Evolutionary conservation across 371 early-diverging fungal genomes (phyloP).

Genomic region (Phascolomyces articulosus): DNA sequence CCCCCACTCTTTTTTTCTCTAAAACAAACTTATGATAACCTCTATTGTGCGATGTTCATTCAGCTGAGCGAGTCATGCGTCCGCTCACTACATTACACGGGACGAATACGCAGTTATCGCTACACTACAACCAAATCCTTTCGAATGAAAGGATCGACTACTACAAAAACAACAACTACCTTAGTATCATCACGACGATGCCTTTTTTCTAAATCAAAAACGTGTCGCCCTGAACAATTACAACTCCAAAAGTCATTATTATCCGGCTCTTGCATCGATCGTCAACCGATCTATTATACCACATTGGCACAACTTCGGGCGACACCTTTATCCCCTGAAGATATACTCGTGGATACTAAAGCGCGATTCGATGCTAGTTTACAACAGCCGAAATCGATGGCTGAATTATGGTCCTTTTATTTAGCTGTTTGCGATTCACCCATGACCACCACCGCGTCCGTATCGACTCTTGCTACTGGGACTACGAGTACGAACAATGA

Average conservation of each 20-base stretch:
- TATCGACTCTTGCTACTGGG: too few species aligned
- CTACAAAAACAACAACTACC: background rate
- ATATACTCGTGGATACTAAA: background rate
- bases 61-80: slow-evolving; percentile 45
- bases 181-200: background rate
- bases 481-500: background rate
- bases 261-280: background rate
- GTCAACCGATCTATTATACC: background rate
- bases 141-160: background rate
- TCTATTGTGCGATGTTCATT: slow-evolving; percentile 30
- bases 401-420: slow-evolving; percentile 17
- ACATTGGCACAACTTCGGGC: background rate
- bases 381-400: slow-evolving; percentile 2
- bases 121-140: slow-evolving; percentile 2
- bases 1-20: background rate
- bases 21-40: background rate
- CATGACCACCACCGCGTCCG: background rate
- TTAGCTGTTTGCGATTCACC: slow-evolving; percentile 6
- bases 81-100: slow-evolving; percentile 28
- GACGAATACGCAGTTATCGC: slow-evolving; percentile 6
- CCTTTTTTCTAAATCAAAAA: background rate
- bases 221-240: background rate
- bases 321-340: slow-evolving; percentile 4
- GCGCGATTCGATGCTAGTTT: slow-evolving; percentile 11
- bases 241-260: background rate